Base-by-base conservation (phyloP, 2,329 filamentous ascomycete species). In the Diaporthe destruens region DNA sequence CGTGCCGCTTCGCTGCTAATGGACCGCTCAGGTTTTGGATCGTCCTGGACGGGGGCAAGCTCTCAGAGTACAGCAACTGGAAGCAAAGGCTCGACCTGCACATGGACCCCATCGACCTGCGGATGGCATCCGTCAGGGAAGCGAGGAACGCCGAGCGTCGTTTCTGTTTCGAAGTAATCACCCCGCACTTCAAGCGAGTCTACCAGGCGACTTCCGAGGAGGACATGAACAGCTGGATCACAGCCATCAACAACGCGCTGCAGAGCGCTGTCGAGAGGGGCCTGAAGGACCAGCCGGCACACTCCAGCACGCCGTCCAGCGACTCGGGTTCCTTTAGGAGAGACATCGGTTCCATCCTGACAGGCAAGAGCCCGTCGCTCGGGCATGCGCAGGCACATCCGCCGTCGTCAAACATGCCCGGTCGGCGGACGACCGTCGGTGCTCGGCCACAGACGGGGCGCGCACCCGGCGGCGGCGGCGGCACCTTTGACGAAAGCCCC, bases 1-100 rank as follows among this genome's bases (percentile, higher is more conserved):
- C 44, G 23, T 44, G 25, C 12, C 29, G 3, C n/a, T 34, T n/a
- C n/a, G 18, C 29, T 49, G 65, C 76, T 79, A 69, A 80, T 72
- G 9, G 2, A 2, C 53, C 6, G 6, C 3, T 16, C 77, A 97
- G 95, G 80, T 99, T 98, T 83, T 99, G 96, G 96, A 97, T 99
- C 75, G 96, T 99, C 2, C 87, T 99, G 56, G 97, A 98, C 80
- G 95, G 98, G 82, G 96, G 96, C 32, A 98, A 96, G 80, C 87
- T 99, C 20, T 98, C 96, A 1, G 96, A 99, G 80, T 99, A 99
- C 83, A 98, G 95, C 80, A 98, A 99, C 81, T 99, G 96, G 96
- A 99, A 99, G 83, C 94, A 99, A 81, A 96, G 91, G 81, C 89
- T 99, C 32, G 96, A 99, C 82, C 86, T 98, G 34, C 97, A 99